Percentiles rank a stretch among this genome's conserved stretches.
phyloP scores from a whole-genome alignment of 1,139 yeast species.

The Taphrina sp. region DNA sequence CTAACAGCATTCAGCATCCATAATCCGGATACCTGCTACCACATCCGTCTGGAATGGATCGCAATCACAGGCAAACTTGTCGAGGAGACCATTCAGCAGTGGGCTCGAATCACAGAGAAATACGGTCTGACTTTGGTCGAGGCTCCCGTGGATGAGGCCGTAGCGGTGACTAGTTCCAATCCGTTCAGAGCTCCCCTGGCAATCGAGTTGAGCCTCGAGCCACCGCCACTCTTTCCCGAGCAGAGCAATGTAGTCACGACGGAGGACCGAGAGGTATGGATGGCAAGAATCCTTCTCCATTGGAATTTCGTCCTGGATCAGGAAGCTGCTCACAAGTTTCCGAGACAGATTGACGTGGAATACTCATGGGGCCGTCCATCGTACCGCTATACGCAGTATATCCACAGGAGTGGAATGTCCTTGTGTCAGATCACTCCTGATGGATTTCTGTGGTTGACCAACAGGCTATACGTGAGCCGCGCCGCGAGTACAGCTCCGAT shows the following conservation, averaged over 20 bases:
- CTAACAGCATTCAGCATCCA: slow-evolving; percentile 3
- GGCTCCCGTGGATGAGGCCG: slow-evolving; percentile 85
- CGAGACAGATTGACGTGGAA: slow-evolving; percentile 51
- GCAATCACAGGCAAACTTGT: slow-evolving; percentile 84
- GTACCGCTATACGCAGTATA: slow-evolving; percentile 81
- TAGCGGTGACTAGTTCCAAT: slow-evolving; percentile 68
- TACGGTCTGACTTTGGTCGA: slow-evolving; percentile 88
- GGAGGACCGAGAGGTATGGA: slow-evolving; percentile 50
- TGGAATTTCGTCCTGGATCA: slow-evolving; percentile 80
- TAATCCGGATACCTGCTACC: slow-evolving; percentile 93
- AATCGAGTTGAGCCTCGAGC: slow-evolving; percentile 61
- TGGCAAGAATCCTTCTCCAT: slow-evolving; percentile 58
- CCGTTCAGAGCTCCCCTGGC: slow-evolving; percentile 88
- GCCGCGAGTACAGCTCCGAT: slow-evolving; percentile 15
- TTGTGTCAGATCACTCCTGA: slow-evolving; percentile 82
- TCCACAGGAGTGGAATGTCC: slow-evolving; percentile 84
- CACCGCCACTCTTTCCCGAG: slow-evolving; percentile 49
- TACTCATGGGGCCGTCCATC: slow-evolving; percentile 92
- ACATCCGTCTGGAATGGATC: slow-evolving; percentile 86
- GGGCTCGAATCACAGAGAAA: slow-evolving; percentile 80
- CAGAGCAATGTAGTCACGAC: slow-evolving; percentile 5
- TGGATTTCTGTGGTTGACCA: slow-evolving; percentile 34
- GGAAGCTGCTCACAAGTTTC: slow-evolving; percentile 52
- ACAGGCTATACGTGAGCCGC: slow-evolving; percentile 33
- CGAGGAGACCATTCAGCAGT: slow-evolving; percentile 77